Evolutionary conservation across 371 early-diverging fungal genomes (phyloP).

Genomic region (Rhizopus arrhizus): DNA sequence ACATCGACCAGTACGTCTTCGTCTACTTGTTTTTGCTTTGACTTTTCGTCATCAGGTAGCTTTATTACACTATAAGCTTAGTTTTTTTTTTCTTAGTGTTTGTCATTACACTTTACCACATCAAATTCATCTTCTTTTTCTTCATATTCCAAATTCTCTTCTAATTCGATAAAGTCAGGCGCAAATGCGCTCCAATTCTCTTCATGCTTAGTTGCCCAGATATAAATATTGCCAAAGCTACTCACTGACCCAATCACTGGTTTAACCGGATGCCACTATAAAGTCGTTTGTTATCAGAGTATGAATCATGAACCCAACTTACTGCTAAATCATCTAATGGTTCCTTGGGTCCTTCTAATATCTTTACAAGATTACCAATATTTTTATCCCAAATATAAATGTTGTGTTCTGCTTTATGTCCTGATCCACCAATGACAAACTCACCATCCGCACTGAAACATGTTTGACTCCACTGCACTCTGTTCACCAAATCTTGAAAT

Average conservation of each 20-base stretch:
- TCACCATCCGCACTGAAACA: conserved; percentile 85
- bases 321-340: conserved; percentile 83
- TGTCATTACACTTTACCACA: conserved; percentile 43
- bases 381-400: conserved; percentile 92
- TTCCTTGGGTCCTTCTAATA: conserved; percentile 91
- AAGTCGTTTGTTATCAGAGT: background rate
- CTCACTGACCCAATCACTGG: conserved; percentile 86
- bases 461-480: conserved; percentile 83
- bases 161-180: conserved; percentile 87
- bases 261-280: conserved; percentile 85
- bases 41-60: conserved; percentile 55
- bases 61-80: conserved; percentile 3
- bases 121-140: conserved; percentile 96
- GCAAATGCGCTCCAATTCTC: conserved; percentile 94
- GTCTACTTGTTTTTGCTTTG: conserved; percentile 54
- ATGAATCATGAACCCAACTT: background rate
- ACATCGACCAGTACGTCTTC: conserved; percentile 64
- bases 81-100: no score
- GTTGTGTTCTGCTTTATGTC: conserved; percentile 83
- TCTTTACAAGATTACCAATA: conserved; percentile 81
- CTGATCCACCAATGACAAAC: conserved; percentile 83
- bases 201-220: conserved; percentile 85
- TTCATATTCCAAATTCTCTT: conserved; percentile 89
- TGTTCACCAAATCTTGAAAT: conserved; percentile 87
- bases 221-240: conserved; percentile 76